Percentiles rank a stretch among this genome's conserved stretches.
Conservation (phyloP, 2,329 filamentous ascomycete species). For the Penicillium sp. region DNA sequence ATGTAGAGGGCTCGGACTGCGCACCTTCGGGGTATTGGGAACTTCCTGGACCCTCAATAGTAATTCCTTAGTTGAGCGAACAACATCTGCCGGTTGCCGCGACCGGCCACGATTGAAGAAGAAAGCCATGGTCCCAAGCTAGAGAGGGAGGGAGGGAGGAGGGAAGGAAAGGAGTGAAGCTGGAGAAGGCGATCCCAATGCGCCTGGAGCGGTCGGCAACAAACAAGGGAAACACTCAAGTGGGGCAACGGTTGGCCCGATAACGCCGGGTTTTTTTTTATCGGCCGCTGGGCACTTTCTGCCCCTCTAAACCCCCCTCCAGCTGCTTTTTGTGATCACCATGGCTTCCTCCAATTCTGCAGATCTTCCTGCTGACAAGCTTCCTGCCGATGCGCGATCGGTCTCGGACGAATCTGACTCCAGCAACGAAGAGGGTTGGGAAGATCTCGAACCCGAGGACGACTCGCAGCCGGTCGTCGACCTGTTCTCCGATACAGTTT, state of each 20-base stretch:
- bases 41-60: slow-evolving; percentile 65
- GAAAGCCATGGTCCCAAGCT: slow-evolving; percentile 64
- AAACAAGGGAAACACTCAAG: slow-evolving; percentile 23
- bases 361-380: slow-evolving; percentile 26
- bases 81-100: slow-evolving; percentile 66
- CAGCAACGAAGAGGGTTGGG: slow-evolving; percentile 58
- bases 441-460: slow-evolving; percentile 65
- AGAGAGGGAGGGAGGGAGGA: slow-evolving; percentile 15
- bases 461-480: slow-evolving; percentile 68
- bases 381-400: slow-evolving; percentile 29
- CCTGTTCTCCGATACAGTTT: slow-evolving; percentile 69
- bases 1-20: slow-evolving; percentile 54
- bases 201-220: slow-evolving; percentile 18
- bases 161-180: slow-evolving; percentile 16
- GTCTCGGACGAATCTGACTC: slow-evolving; percentile 51
- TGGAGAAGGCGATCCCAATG: slow-evolving; percentile 8
- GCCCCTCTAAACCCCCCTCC: slow-evolving; percentile 22
- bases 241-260: slow-evolving; percentile 30
- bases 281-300: slow-evolving; percentile 15
- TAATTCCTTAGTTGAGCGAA: slow-evolving; percentile 66
- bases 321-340: background rate
- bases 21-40: slow-evolving; percentile 60
- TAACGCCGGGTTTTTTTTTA: slow-evolving; percentile 32
- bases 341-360: slow-evolving; percentile 36
- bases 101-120: slow-evolving; percentile 67